These are phyloP conservation scores for Piloderma croceum DNA, from an alignment of 768 basidiomycete species.

Conservation along the genomic window DNA sequence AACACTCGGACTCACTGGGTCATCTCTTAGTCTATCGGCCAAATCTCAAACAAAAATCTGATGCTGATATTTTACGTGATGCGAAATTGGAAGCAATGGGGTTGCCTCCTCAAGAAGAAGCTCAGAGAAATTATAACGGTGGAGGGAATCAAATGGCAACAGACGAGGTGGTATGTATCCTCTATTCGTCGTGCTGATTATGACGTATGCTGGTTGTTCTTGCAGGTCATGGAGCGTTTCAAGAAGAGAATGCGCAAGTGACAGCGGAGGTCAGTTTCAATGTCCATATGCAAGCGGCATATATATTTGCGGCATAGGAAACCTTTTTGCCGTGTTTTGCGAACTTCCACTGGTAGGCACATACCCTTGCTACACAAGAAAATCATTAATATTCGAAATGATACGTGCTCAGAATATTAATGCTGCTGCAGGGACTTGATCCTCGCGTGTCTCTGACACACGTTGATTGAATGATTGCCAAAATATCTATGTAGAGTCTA, in stretches of 20 bases:
- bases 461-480: too few species aligned
- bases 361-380: too few species aligned
- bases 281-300: too few species aligned
- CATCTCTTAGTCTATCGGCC: slow-evolving; percentile 75
- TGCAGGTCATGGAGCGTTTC: slow-evolving; percentile 90
- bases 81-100: slow-evolving; percentile 88
- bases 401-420: too few species aligned
- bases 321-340: too few species aligned
- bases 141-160: slow-evolving; percentile 79
- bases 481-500: too few species aligned
- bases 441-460: too few species aligned
- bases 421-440: too few species aligned
- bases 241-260: slow-evolving; percentile 91
- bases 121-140: slow-evolving; percentile 40
- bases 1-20: slow-evolving; percentile 3
- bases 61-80: slow-evolving; percentile 81
- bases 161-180: slow-evolving; percentile 70
- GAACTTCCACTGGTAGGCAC: too few species aligned
- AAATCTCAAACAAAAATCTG: slow-evolving; percentile 75
- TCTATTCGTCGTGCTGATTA: neutral
- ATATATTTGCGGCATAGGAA: too few species aligned
- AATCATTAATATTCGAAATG: too few species aligned
- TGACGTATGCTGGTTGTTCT: slow-evolving; percentile 2
- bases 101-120: slow-evolving; percentile 50
- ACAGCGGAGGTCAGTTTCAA: too few species aligned